Base-by-base conservation (phyloP, 1,139 yeast species). In the Scheffersomyces cryptocercus region DNA sequence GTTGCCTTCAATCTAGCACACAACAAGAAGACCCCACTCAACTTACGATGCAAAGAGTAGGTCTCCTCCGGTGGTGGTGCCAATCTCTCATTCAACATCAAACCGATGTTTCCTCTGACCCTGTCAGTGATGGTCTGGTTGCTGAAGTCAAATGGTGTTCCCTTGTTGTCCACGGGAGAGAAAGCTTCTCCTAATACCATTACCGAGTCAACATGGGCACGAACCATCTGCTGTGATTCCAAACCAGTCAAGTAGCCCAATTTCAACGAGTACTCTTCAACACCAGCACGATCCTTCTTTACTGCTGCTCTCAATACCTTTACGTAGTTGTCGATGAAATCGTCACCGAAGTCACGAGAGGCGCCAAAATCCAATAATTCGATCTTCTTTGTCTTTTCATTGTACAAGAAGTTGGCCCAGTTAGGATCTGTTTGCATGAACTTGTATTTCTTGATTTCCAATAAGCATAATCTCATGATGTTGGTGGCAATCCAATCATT, bases 381-480 rank as follows among this genome's bases (percentile, higher is more conserved):
- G 47, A 93, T 81, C 64, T 85, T 82, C 35, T 73, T 64, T 3
- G 87, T 80, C 16, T 70, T 53, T 35, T 74, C 75, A 59, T 91
- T 90, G 70, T 87, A 90, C 49, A 95, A 70, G 67, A 95, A 95
- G 64, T 93, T 93, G 40, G 99, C 98, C 99, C 99, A 95, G 67
- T 93, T 93, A 38, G 99, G 99, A 67, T 93, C 99, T 1, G 99
- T 91, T 68, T 93, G 99, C 99, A 93, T 93, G 67, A 86, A 93
- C 57, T 79, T 80, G 71, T 86, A 91, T 54, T 80, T 73, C 29
- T 89, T 89, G 59, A 95, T 86, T 65, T 93, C 99, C 54, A 80
- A 72, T 40, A 93, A 71, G 58, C 97, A 90, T 38, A 93, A 74
- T 51, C 89, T 78, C 97, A 95, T 87, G 47, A 93, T 84, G 55